Evolutionary conservation across 2,329 filamentous ascomycete species (phyloP).

Genomic region (Aschersonia sp.): DNA sequence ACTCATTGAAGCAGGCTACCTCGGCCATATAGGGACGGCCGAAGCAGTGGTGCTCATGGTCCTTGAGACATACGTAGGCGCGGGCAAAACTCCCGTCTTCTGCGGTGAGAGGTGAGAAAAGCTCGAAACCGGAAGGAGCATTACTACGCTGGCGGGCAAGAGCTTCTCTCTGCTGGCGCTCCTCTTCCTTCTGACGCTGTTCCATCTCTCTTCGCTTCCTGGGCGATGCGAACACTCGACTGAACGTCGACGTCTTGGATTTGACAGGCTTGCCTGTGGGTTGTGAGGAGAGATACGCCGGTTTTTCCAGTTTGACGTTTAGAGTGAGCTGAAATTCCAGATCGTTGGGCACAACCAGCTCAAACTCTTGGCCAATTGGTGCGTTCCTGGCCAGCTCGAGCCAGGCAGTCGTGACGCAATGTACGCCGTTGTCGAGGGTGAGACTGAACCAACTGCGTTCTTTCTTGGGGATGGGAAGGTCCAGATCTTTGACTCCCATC

Average conservation of each 20-base stretch:
- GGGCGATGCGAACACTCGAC: constrained; percentile 81
- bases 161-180: constrained; percentile 50
- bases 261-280: constrained; percentile 45
- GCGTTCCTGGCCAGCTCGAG: constrained; percentile 82
- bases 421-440: constrained; percentile 93
- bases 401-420: constrained; percentile 95
- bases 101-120: constrained; percentile 73
- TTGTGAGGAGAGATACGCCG: constrained; percentile 41
- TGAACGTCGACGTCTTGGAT: constrained; percentile 76
- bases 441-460: constrained; percentile 90
- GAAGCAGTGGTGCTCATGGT: constrained; percentile 78
- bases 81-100: constrained; percentile 89
- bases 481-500: constrained; percentile 92
- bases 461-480: constrained; percentile 78
- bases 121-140: constrained; percentile 67
- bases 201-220: constrained; percentile 96
- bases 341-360: constrained; percentile 91
- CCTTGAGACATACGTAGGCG: constrained; percentile 84
- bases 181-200: constrained; percentile 66
- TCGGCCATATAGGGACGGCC: constrained; percentile 80
- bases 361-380: constrained; percentile 94
- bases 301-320: constrained; percentile 85
- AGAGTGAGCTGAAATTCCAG: constrained; percentile 97
- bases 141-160: constrained; percentile 46
- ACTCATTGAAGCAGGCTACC: constrained; percentile 95